Evolutionary conservation across 805 yeast species (phyloP), one percentile per base, ranked within the genome.

Genomic region (Soucietia sequanensis): DNA sequence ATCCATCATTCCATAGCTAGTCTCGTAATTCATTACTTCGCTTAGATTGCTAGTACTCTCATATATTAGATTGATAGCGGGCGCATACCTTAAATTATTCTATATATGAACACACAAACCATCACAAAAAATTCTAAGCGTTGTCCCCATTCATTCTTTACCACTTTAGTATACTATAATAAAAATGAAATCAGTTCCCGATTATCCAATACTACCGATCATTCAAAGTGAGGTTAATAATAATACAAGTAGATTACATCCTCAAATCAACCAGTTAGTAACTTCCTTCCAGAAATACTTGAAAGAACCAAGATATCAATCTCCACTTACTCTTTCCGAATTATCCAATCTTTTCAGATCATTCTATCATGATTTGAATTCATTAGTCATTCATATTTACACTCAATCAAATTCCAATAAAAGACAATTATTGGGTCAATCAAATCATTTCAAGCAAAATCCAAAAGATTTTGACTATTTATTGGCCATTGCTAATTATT

Each of bases 281-380:
- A 42, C 44, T 22, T 50, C 49, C 8, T 62, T 62, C 30, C 42
- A 61, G 21, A 54, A 51, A 36, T 65, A 66, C 36, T 51, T 68
- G 35, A 62, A 62, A 41, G 73, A 67, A 39, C 73, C 73, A 8
- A 54, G 72, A 17, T 68, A 59, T 40, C 72, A 61, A 46, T 49
- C 62, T 25, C 73, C 73, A 5, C 49, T 68, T 16, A 53, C 67
- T 8, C 47, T 65, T 15, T 31, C 38, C 14, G 72, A 68, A 43
- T 48, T 68, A 23, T 53, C 65, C 9, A 27, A 37, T 14, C 47
- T 68, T 27, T 68, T 68, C 42, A 48, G 50, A 23, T 46, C 47
- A 13, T 68, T 66, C 42, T 63, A 62, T 47, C 52, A 52, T n/a
- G 72, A 68, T 37, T 51, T 68, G 38, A 57, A 63, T 45, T 52